Conservation (phyloP, 345 rosid species). For the Syzygium grande region DNA sequence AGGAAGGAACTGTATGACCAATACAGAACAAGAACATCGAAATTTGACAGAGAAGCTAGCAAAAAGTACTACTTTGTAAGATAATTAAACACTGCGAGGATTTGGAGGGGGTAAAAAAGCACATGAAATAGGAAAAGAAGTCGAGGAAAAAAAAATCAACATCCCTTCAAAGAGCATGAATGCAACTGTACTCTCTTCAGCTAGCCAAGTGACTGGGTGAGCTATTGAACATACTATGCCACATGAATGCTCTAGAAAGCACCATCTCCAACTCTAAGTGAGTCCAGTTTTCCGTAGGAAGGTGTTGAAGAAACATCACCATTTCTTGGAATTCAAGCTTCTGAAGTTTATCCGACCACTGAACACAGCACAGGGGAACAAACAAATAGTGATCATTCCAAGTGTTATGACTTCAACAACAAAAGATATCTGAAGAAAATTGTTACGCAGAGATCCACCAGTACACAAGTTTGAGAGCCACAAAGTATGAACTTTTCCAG, state of each 20-base stretch:
- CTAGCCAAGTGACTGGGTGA: slow-evolving; percentile 15
- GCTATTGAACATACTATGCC: slow-evolving; percentile 89
- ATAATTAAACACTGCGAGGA: not conserved
- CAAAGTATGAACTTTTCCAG: not conserved
- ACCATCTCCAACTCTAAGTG: slow-evolving; percentile 92
- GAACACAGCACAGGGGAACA: slow-evolving; percentile 2
- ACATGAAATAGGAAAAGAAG: not conserved
- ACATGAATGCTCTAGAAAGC: slow-evolving; percentile 76
- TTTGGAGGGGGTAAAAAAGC: not conserved
- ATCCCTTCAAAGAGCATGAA: not conserved
- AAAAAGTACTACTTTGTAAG: not conserved
- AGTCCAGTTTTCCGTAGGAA: slow-evolving; percentile 82
- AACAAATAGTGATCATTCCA: not conserved
- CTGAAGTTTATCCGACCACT: slow-evolving; percentile 92
- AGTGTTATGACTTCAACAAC: not conserved
- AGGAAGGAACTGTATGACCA: not conserved
- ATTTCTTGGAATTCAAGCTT: slow-evolving; percentile 94
- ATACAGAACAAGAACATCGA: not conserved
- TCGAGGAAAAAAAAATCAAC: not conserved
- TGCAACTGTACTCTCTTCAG: not conserved
- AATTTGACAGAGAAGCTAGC: not conserved
- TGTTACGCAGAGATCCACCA: not conserved
- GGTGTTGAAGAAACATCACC: slow-evolving; percentile 98
- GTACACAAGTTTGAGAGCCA: not conserved
- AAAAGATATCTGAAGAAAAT: not conserved